These are phyloP conservation scores for Hanseniaspora occidentalis DNA, from an alignment of 805 yeast genomes.

Conservation along the genomic window DNA sequence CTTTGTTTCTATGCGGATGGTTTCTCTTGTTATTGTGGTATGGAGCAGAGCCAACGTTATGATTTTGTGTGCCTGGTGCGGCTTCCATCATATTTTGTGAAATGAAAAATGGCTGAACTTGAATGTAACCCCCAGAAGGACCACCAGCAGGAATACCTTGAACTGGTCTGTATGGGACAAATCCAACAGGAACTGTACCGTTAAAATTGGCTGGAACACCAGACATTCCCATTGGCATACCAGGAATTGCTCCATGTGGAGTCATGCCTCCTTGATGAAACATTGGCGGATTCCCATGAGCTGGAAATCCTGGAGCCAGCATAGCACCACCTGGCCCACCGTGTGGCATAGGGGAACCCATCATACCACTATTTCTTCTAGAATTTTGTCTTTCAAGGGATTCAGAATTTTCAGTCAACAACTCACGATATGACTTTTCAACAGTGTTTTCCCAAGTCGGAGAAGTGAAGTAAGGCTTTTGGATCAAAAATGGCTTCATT, in stretches of 20 bases:
- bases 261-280: neutral
- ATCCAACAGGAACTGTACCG: neutral
- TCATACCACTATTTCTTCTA: slow-evolving; percentile 20
- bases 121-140: slow-evolving; percentile 9
- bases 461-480: slow-evolving; percentile 56
- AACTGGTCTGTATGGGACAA: neutral
- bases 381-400: slow-evolving; percentile 21
- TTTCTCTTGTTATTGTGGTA: slow-evolving; percentile 1
- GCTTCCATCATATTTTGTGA: slow-evolving; percentile 21
- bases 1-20: slow-evolving; percentile 8
- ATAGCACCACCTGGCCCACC: slow-evolving; percentile 11
- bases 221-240: neutral
- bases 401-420: slow-evolving; percentile 34
- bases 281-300: neutral
- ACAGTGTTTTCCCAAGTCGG: slow-evolving; percentile 64
- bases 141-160: neutral
- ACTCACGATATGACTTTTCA: slow-evolving; percentile 41
- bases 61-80: slow-evolving; percentile 7
- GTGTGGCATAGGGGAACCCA: slow-evolving; percentile 18
- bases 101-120: slow-evolving; percentile 23
- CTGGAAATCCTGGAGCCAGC: neutral
- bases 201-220: neutral
- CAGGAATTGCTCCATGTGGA: neutral
- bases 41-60: neutral
- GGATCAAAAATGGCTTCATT: slow-evolving; percentile 32